phyloP scores from a whole-genome alignment of 164 flowering plant species.

The Santalum album region DNA sequence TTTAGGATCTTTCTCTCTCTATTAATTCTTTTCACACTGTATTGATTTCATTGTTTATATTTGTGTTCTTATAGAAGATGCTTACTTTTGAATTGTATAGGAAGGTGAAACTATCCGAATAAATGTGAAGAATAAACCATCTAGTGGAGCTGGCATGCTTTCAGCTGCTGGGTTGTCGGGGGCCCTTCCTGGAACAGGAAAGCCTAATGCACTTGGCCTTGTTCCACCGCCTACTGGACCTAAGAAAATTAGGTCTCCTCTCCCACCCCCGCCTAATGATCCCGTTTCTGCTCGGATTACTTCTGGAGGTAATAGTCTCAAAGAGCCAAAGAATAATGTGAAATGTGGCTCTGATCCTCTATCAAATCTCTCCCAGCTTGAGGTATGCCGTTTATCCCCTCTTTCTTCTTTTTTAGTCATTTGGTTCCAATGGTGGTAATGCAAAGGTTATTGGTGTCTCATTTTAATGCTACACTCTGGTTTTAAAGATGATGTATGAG shows the following conservation, averaged over 20 bases:
- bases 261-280: slow-evolving; percentile 98
- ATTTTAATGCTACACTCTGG: too few species aligned
- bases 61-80: not conserved
- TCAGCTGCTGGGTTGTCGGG: slow-evolving; percentile 79
- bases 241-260: slow-evolving; percentile 64
- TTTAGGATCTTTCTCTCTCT: too few species aligned
- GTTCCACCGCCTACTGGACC: slow-evolving; percentile 76
- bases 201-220: slow-evolving; percentile 47
- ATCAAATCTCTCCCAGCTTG: slow-evolving; percentile 71
- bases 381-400: slow-evolving; percentile 36
- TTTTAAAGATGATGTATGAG: too few species aligned
- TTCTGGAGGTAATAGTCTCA: slow-evolving; percentile 26
- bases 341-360: slow-evolving; percentile 48
- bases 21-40: too few species aligned
- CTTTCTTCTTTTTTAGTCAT: not conserved
- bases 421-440: too few species aligned
- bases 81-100: slow-evolving; percentile 24
- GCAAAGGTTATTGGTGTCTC: too few species aligned
- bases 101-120: slow-evolving; percentile 97
- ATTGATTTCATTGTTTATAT: too few species aligned
- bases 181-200: slow-evolving; percentile 34
- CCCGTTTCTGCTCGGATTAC: slow-evolving; percentile 56
- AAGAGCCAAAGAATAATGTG: slow-evolving; percentile 34
- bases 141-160: slow-evolving; percentile 85
- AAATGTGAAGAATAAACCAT: slow-evolving; percentile 77